phyloP scores from a whole-genome alignment of 2,329 filamentous ascomycete species.

The Colletotrichum lentis region DNA sequence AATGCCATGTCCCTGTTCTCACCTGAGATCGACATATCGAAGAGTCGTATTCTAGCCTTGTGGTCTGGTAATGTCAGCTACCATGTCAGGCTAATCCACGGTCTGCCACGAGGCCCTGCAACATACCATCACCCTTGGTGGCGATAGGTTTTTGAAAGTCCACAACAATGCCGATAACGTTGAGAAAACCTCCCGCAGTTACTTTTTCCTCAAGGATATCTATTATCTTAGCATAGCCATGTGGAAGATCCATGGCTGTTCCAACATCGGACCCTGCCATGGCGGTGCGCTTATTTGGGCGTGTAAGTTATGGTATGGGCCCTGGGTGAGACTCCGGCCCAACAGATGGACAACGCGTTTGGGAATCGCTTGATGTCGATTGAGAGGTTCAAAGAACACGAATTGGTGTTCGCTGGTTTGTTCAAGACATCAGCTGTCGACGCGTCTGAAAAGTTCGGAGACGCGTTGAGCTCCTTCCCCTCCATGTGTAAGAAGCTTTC shows the following conservation, averaged over 20 bases:
- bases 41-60: slow-evolving; percentile 68
- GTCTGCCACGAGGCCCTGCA: neutral
- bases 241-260: slow-evolving; percentile 44
- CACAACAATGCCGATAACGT: slow-evolving; percentile 74
- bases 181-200: slow-evolving; percentile 51
- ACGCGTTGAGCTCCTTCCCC: slow-evolving; percentile 13
- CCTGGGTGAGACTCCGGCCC: neutral
- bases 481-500: neutral
- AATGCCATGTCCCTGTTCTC: slow-evolving; percentile 55
- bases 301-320: neutral
- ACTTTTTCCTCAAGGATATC: slow-evolving; percentile 54
- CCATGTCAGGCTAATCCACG: neutral
- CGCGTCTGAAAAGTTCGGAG: slow-evolving; percentile 17
- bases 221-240: slow-evolving; percentile 52
- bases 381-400: neutral
- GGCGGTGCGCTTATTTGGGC: neutral
- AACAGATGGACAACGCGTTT: neutral
- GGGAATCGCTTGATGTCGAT: neutral
- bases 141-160: slow-evolving; percentile 65
- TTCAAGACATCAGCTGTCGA: neutral
- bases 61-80: slow-evolving; percentile 54
- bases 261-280: slow-evolving; percentile 12
- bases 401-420: neutral
- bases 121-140: slow-evolving; percentile 62
- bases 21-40: slow-evolving; percentile 64